A percentile compares a stretch with the other conserved stretches of the same genome.
Evolutionary conservation across 345 rosid genomes (phyloP).

Genomic region (Durio zibethinus): DNA sequence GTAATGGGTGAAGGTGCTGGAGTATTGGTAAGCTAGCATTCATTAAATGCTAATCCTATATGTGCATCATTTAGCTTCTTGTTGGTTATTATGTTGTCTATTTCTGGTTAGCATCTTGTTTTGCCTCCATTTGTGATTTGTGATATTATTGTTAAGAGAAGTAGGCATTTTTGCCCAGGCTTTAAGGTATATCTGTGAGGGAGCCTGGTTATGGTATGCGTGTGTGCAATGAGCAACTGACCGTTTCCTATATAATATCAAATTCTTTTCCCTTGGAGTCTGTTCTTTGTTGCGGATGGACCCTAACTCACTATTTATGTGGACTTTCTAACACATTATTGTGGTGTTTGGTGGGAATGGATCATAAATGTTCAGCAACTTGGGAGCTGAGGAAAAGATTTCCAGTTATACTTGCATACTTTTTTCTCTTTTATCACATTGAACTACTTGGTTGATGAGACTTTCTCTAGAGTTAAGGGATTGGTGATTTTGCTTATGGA

Average conservation of each 20-base stretch:
- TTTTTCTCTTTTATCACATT: background rate
- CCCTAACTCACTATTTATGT: background rate
- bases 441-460: background rate
- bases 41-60: background rate
- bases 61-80: background rate
- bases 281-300: background rate
- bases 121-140: background rate
- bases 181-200: background rate
- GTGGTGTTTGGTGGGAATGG: background rate
- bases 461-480: background rate
- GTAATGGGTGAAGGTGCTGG: conserved; percentile 99
- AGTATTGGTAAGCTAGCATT: conserved; percentile 63
- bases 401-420: background rate
- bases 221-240: background rate
- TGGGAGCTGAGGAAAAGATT: background rate
- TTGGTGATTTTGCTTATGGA: background rate
- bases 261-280: background rate
- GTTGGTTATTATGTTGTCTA: background rate
- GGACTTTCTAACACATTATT: background rate
- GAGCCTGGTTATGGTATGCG: background rate
- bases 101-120: conserved; percentile 7
- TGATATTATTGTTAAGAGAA: background rate
- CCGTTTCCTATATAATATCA: background rate
- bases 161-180: background rate
- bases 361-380: background rate